phyloP scores from a whole-genome alignment of 305 asterid species.

The Fraxinus albicans region DNA sequence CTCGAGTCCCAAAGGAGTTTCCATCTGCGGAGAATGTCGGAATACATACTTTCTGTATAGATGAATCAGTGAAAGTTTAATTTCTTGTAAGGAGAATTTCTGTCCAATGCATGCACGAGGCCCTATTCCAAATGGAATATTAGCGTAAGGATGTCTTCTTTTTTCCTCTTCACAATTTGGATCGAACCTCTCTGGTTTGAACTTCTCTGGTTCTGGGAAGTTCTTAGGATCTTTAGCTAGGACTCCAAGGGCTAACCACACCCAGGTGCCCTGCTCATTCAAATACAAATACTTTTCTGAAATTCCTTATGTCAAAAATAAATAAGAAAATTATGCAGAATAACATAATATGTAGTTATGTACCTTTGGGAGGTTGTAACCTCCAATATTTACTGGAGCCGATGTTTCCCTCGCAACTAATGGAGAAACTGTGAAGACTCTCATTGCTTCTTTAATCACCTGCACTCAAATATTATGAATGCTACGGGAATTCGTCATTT shows the following conservation, averaged over 20 bases:
- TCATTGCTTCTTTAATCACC: constrained; percentile 98
- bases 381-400: constrained; percentile 74
- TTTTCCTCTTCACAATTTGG: constrained; percentile 83
- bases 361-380: constrained; percentile 88
- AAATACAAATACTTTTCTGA: neutral
- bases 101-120: constrained; percentile 93
- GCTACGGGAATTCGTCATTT: neutral
- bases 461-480: constrained; percentile 26
- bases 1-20: constrained; percentile 67
- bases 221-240: constrained; percentile 81
- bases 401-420: constrained; percentile 92
- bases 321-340: neutral
- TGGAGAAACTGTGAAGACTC: constrained; percentile 81
- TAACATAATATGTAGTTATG: constrained; percentile 18
- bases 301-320: neutral
- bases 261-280: constrained; percentile 84
- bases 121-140: constrained; percentile 91
- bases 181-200: constrained; percentile 89
- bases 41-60: constrained; percentile 66
- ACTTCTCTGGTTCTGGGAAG: constrained; percentile 86
- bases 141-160: constrained; percentile 81
- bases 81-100: constrained; percentile 82
- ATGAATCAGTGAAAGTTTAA: constrained; percentile 76
- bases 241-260: constrained; percentile 92
- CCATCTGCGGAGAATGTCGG: constrained; percentile 74